These are phyloP conservation scores for Irpex sp. DNA, from an alignment of 1,284 basidiomycete species.

Conservation along the genomic window DNA sequence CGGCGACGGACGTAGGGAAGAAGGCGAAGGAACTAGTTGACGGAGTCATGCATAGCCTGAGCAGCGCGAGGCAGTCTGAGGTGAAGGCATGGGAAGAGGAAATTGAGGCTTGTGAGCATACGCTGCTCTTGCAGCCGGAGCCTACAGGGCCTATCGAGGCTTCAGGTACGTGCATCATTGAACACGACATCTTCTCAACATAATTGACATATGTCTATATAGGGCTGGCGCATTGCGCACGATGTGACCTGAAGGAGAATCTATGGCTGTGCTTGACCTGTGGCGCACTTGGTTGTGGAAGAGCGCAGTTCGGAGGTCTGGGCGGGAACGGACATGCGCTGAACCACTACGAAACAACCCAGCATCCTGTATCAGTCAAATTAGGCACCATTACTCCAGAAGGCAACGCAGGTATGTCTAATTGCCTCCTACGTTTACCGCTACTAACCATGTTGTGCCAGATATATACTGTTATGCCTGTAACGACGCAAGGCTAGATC, in stretches of 20 bases:
- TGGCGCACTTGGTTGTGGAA: constrained; percentile 92
- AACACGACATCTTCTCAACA: neutral
- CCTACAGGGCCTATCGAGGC: constrained; percentile 48
- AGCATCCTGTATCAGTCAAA: constrained; percentile 88
- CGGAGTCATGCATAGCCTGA: constrained; percentile 80
- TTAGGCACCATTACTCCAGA: constrained; percentile 97
- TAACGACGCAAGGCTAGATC: constrained; percentile 85
- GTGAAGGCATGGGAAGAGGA: constrained; percentile 99
- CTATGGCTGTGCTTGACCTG: constrained; percentile 95
- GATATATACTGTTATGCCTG: constrained; percentile 96
- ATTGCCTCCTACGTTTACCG: neutral
- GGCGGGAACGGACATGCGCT: constrained; percentile 93
- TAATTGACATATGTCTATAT: neutral
- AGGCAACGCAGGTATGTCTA: constrained; percentile 71
- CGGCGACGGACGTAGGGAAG: constrained; percentile 26
- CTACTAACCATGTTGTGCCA: constrained; percentile 23
- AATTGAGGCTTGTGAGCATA: constrained; percentile 85
- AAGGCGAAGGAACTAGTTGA: constrained; percentile 59
- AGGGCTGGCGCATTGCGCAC: constrained; percentile 75
- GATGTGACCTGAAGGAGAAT: constrained; percentile 84
- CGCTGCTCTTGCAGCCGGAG: constrained; percentile 72
- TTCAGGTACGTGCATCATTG: constrained; percentile 34
- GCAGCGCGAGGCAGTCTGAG: constrained; percentile 89
- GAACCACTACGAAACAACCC: constrained; percentile 73
- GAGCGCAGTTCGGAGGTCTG: constrained; percentile 82